Conservation (phyloP, 129 eudicot species). For the Scalesia atractyloides region DNA sequence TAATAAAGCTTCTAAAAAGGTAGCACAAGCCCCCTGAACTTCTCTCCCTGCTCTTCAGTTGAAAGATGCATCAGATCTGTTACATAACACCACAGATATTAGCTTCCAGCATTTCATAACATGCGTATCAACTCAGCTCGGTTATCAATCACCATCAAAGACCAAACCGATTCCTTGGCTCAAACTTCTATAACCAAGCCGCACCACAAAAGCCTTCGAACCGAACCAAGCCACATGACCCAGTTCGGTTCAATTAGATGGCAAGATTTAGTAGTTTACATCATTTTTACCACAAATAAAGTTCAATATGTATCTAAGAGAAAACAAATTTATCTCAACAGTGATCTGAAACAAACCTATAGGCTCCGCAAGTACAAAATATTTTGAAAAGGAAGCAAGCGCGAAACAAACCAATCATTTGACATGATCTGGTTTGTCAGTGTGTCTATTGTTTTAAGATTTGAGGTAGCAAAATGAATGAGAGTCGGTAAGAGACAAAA, state of each 20-base stretch:
- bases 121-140: background rate
- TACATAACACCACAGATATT: slow-evolving; percentile 12
- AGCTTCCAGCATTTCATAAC: background rate
- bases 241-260: background rate
- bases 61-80: slow-evolving; percentile 12
- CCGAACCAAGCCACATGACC: too few relatives aligned
- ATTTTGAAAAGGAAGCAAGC: background rate
- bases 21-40: slow-evolving; percentile 2
- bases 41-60: background rate
- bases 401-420: slow-evolving; percentile 1
- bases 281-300: background rate
- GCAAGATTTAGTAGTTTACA: background rate
- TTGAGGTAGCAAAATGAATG: background rate
- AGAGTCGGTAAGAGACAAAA: too few relatives aligned
- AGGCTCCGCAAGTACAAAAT: background rate
- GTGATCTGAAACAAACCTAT: background rate
- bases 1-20: slow-evolving; percentile 9
- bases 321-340: slow-evolving; percentile 27
- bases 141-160: background rate
- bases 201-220: background rate
- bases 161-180: background rate
- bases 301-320: background rate
- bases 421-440: background rate
- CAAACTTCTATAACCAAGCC: too few relatives aligned
- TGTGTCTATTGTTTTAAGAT: background rate